Percentiles rank a stretch among this genome's conserved stretches.
Conservation (phyloP, 2,329 filamentous ascomycete genomes). For the Aspergillus quadrilineatus region DNA sequence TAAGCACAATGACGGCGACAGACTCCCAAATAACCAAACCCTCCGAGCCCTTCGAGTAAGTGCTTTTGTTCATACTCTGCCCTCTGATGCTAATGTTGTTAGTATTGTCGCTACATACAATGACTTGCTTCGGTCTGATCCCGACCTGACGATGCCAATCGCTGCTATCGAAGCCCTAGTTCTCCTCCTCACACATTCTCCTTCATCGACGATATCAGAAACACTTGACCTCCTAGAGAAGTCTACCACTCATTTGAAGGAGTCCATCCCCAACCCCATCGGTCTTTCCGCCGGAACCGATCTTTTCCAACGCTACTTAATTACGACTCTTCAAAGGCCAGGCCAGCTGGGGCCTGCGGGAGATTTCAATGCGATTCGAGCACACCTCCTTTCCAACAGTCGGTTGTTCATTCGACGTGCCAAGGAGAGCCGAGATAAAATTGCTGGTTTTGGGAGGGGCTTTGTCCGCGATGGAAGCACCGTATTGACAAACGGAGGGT, state of each 20-base stretch:
- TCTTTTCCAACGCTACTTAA: conserved; percentile 91
- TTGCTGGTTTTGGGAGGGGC: conserved; percentile 73
- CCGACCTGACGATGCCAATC: conserved; percentile 90
- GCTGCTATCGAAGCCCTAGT: conserved; percentile 92
- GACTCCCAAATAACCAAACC: conserved; percentile 23
- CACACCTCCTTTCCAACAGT: conserved; percentile 81
- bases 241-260: conserved; percentile 75
- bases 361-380: conserved; percentile 80
- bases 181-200: conserved; percentile 74
- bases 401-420: conserved; percentile 83
- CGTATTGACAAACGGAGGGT: conserved; percentile 89
- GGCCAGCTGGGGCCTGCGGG: conserved; percentile 51
- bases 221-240: conserved; percentile 81
- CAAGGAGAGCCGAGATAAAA: conserved; percentile 78
- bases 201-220: conserved; percentile 86
- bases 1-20: not conserved
- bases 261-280: conserved; percentile 79
- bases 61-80: not conserved
- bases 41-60: conserved; percentile 42
- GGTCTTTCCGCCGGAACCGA: conserved; percentile 92
- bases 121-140: conserved; percentile 64
- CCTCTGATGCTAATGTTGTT: conserved; percentile 20
- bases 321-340: conserved; percentile 65
- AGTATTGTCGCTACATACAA: conserved; percentile 67
- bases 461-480: conserved; percentile 77